Conservation (phyloP, 345 rosid species). For the Gossypium bickii region DNA sequence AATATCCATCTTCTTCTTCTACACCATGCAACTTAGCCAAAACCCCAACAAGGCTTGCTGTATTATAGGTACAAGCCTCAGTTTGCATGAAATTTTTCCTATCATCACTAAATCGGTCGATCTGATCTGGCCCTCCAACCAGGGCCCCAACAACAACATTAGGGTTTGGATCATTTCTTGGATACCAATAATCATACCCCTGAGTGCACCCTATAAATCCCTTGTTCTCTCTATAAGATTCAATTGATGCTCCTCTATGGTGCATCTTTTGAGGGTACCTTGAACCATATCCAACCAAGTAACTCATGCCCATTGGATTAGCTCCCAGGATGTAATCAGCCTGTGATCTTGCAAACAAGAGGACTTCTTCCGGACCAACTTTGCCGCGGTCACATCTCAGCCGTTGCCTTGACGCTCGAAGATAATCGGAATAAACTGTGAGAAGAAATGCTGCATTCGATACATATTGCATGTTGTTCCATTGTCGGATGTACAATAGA, state of each 20-base stretch:
- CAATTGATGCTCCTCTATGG: slow-evolving; percentile 67
- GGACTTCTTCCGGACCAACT: slow-evolving; percentile 31
- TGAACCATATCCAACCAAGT: slow-evolving; percentile 54
- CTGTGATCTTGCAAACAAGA: slow-evolving; percentile 43
- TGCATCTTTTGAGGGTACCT: slow-evolving; percentile 50
- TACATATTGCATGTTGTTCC: slow-evolving; percentile 73
- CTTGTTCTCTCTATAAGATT: slow-evolving; percentile 33
- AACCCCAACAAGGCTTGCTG: slow-evolving; percentile 49
- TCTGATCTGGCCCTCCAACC: slow-evolving; percentile 57
- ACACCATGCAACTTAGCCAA: slow-evolving; percentile 37
- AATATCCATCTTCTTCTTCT: not conserved
- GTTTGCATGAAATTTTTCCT: slow-evolving; percentile 45
- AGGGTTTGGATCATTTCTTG: slow-evolving; percentile 38
- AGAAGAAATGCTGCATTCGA: slow-evolving; percentile 49
- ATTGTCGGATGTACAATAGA: slow-evolving; percentile 43
- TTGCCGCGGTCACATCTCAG: slow-evolving; percentile 27
- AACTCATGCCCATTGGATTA: slow-evolving; percentile 56
- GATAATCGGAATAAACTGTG: slow-evolving; percentile 43
- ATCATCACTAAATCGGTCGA: slow-evolving; percentile 42
- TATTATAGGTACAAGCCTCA: slow-evolving; percentile 64
- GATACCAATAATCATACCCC: slow-evolving; percentile 54
- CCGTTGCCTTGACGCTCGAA: slow-evolving; percentile 25
- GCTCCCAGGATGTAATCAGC: slow-evolving; percentile 56
- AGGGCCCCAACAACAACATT: slow-evolving; percentile 46
- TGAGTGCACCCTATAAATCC: slow-evolving; percentile 68